Conservation (phyloP, 139 green algal genomes). For the Eudorina sp. region DNA sequence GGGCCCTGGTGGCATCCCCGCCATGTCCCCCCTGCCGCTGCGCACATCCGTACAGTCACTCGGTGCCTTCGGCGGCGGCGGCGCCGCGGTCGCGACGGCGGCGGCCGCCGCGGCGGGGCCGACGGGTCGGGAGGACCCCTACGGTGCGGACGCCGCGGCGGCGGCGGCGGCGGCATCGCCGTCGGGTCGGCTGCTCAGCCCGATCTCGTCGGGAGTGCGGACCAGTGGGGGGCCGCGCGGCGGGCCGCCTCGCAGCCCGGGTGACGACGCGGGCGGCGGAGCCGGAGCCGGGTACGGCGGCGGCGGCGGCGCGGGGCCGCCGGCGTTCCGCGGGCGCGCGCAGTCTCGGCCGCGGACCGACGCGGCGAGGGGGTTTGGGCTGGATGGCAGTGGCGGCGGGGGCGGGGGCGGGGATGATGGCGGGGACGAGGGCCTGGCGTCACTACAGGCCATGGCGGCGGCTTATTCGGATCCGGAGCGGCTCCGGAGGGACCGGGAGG, state of each 20-base stretch:
- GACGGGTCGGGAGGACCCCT: background rate
- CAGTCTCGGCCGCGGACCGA: background rate
- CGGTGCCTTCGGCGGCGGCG: background rate
- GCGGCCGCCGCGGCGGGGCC: background rate
- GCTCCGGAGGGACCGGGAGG: constrained; percentile 15
- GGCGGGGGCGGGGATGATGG: background rate
- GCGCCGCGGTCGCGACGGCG: too few species aligned
- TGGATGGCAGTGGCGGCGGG: background rate
- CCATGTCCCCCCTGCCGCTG: background rate
- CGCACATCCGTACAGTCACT: background rate
- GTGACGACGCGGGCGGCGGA: too few species aligned
- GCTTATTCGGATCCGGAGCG: constrained; percentile 13
- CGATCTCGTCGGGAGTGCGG: background rate
- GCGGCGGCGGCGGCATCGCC: too few species aligned
- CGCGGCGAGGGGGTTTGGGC: background rate
- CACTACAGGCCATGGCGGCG: background rate
- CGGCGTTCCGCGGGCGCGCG: background rate
- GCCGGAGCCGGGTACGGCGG: background rate
- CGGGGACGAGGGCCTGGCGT: background rate
- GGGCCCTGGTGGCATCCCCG: too few species aligned
- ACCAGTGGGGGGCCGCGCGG: too few species aligned
- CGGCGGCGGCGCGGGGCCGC: background rate
- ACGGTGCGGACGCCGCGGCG: too few species aligned
- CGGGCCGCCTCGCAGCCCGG: too few species aligned
- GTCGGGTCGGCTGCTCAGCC: background rate